phyloP scores from a whole-genome alignment of 2,329 filamentous ascomycete species.

The Byssoonygena ceratinophila region DNA sequence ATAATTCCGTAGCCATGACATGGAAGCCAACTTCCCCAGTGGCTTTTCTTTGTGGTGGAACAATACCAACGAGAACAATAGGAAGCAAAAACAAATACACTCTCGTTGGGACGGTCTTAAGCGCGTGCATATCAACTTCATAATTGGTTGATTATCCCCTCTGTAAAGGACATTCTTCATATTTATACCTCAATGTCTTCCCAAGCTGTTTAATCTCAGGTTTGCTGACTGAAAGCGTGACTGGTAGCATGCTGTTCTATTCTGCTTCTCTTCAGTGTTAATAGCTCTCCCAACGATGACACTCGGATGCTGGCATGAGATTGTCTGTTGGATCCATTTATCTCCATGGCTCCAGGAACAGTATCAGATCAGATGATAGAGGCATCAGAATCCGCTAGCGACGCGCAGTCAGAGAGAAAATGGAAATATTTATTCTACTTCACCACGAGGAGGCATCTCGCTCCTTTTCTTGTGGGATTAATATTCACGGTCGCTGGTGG shows the following conservation, averaged over 20 bases:
- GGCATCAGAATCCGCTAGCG: not conserved
- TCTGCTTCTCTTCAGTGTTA: not conserved
- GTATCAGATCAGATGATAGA: not conserved
- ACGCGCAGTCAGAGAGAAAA: conserved; percentile 15
- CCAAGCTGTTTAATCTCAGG: not conserved
- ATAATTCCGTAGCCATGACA: not conserved
- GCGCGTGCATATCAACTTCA: not conserved
- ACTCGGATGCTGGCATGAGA: not conserved
- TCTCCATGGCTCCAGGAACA: conserved; percentile 8
- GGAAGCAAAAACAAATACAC: not conserved
- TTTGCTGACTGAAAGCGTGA: not conserved
- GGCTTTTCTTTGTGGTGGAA: not conserved
- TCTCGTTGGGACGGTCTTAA: not conserved
- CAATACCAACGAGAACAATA: conserved; percentile 6
- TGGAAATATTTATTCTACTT: conserved; percentile 61
- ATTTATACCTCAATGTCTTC: no score
- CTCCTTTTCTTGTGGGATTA: conserved; percentile 46
- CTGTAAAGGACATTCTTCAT: not conserved
- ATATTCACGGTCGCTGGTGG: conserved; percentile 50
- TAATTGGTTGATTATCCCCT: not conserved
- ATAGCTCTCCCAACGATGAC: not conserved
- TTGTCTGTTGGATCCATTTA: not conserved
- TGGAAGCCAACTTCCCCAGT: no score
- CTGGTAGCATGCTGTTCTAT: not conserved
- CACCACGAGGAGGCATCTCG: conserved; percentile 51